A percentile compares a stretch with the other conserved stretches of the same genome.
Conservation (phyloP, 495 filamentous ascomycete genomes). For the Lasiosphaeria ovina region DNA sequence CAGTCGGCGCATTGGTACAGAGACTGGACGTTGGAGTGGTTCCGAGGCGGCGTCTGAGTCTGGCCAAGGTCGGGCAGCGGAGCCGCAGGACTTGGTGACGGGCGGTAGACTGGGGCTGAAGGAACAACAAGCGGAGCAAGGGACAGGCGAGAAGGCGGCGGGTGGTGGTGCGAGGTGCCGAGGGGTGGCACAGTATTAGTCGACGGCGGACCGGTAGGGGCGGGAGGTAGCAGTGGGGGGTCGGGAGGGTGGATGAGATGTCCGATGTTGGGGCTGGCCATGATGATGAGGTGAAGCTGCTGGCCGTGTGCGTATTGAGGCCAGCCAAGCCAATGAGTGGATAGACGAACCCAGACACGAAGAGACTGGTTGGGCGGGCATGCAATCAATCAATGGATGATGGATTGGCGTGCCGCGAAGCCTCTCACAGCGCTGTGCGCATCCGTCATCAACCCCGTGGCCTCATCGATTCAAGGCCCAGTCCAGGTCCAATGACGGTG, state of each 20-base stretch:
- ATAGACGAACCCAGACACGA: too few relatives aligned
- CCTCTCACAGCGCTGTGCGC: too few relatives aligned
- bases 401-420: too few relatives aligned
- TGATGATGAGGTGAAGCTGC: slow-evolving; percentile 2
- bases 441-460: too few relatives aligned
- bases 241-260: slow-evolving; percentile 25
- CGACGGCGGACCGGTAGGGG: not conserved
- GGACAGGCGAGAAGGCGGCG: slow-evolving; percentile 10
- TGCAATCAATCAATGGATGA: too few relatives aligned
- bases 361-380: too few relatives aligned
- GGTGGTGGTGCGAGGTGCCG: slow-evolving; percentile 5
- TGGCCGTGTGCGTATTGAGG: too few relatives aligned
- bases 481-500: not conserved
- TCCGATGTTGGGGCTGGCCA: slow-evolving; percentile 28
- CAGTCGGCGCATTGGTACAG: slow-evolving; percentile 57
- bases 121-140: slow-evolving; percentile 10
- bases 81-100: slow-evolving; percentile 9
- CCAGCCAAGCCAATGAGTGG: too few relatives aligned
- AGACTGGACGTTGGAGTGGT: slow-evolving; percentile 29
- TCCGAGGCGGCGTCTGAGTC: slow-evolving; percentile 5
- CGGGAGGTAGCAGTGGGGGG: slow-evolving; percentile 5
- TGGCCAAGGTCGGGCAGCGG: not conserved
- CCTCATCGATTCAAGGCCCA: too few relatives aligned
- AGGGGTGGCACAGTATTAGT: not conserved
- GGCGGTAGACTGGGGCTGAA: slow-evolving; percentile 4